phyloP scores from a whole-genome alignment of 2,329 filamentous ascomycete genomes.

The Aspergillus sp. region DNA sequence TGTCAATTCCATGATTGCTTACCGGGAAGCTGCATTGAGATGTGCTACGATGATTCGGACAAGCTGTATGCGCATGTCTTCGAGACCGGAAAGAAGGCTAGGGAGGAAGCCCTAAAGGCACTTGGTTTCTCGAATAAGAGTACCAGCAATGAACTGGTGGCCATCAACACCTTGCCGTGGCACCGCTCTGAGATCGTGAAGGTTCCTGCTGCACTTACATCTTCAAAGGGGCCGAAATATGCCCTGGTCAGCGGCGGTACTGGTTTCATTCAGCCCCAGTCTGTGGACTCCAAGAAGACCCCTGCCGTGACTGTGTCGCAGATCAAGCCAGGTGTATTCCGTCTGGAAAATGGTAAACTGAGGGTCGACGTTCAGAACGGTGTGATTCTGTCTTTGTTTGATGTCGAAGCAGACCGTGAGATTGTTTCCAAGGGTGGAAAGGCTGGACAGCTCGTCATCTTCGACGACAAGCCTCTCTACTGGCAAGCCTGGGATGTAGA shows the following conservation, averaged over 20 bases:
- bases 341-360: conserved; percentile 74
- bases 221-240: conserved; percentile 26
- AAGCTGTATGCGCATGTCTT: conserved; percentile 83
- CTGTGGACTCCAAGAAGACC: conserved; percentile 16
- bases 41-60: conserved; percentile 96
- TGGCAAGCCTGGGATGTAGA: conserved; percentile 99
- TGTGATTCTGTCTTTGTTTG: conserved; percentile 77
- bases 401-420: conserved; percentile 68
- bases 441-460: conserved; percentile 88
- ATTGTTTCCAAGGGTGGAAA: conserved; percentile 67
- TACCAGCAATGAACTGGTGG: conserved; percentile 48
- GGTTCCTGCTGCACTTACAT: conserved; percentile 43
- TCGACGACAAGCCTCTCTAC: conserved; percentile 94
- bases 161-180: conserved; percentile 87
- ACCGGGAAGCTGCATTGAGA: conserved; percentile 90
- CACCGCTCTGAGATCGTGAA: conserved; percentile 68
- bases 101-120: conserved; percentile 63
- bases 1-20: conserved; percentile 98
- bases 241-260: conserved; percentile 44
- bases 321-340: conserved; percentile 59
- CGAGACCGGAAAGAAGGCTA: conserved; percentile 65
- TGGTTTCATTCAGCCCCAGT: conserved; percentile 36
- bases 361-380: conserved; percentile 69
- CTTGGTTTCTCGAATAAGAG: conserved; percentile 57
- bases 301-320: conserved; percentile 47